These are phyloP conservation scores for Trichothecium roseum DNA, from an alignment of 2,329 filamentous ascomycete species.

Conservation along the genomic window DNA sequence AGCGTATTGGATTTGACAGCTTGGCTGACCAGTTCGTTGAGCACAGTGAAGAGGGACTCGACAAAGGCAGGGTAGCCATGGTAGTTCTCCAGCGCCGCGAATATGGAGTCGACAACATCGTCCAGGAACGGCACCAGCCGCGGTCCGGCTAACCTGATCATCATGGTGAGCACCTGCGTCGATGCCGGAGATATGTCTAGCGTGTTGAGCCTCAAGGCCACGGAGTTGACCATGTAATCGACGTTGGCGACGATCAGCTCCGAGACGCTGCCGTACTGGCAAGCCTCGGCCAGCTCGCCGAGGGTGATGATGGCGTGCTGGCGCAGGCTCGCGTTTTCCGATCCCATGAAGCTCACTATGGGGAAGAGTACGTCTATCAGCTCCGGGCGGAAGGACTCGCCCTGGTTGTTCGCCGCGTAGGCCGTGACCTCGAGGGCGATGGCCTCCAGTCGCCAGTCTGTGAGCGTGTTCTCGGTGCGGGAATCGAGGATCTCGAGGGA, in stretches of 20 bases:
- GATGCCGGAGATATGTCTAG: constrained; percentile 88
- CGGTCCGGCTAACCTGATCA: constrained; percentile 79
- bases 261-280: constrained; percentile 63
- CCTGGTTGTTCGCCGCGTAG: constrained; percentile 59
- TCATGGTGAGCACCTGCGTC: constrained; percentile 85
- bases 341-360: constrained; percentile 78
- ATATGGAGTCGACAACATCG: constrained; percentile 83
- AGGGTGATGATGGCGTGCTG: constrained; percentile 75
- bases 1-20: constrained; percentile 51
- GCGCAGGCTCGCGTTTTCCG: constrained; percentile 55
- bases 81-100: constrained; percentile 86
- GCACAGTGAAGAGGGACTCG: constrained; percentile 71
- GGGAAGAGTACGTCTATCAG: constrained; percentile 89
- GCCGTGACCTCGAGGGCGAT: constrained; percentile 74
- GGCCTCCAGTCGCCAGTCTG: constrained; percentile 65
- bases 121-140: constrained; percentile 78
- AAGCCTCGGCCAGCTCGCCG: constrained; percentile 67
- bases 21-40: constrained; percentile 76
- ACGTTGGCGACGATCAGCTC: constrained; percentile 82
- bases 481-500: constrained; percentile 53
- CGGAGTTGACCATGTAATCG: constrained; percentile 92
- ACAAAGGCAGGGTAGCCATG: constrained; percentile 86
- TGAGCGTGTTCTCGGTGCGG: constrained; percentile 33
- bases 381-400: constrained; percentile 65
- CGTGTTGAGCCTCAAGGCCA: constrained; percentile 79